Evolutionary conservation across 2,329 filamentous ascomycete species (phyloP).

Genomic region (Aspergillus nomiae): DNA sequence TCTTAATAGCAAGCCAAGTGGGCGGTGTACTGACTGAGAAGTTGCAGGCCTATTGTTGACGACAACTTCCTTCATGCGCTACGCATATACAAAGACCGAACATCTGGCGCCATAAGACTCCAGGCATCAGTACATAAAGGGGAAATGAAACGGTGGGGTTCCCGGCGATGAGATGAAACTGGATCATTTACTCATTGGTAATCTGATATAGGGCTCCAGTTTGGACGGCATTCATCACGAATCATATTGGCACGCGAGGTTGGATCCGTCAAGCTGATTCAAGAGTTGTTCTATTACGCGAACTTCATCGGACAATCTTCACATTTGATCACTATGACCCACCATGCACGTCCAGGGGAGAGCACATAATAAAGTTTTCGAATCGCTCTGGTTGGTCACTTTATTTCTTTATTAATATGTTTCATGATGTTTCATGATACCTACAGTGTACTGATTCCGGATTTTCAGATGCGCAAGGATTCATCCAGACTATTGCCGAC

Average conservation of each 20-base stretch:
- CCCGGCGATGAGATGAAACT: not conserved
- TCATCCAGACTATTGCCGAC: constrained; percentile 36
- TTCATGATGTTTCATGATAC: not conserved
- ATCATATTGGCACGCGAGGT: constrained; percentile 46
- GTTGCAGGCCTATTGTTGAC: constrained; percentile 54
- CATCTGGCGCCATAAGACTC: constrained; percentile 56
- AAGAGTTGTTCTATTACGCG: constrained; percentile 51
- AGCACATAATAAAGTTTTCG: constrained; percentile 44
- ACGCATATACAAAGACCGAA: constrained; percentile 55
- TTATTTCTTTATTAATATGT: too few relatives aligned
- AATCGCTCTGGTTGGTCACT: constrained; percentile 30
- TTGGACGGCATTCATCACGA: constrained; percentile 62
- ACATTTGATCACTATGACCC: constrained; percentile 52
- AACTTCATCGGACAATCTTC: constrained; percentile 57
- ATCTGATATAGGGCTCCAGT: constrained; percentile 51
- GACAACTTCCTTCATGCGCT: constrained; percentile 56
- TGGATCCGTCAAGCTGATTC: constrained; percentile 51
- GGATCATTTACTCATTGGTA: not conserved
- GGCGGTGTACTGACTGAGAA: not conserved
- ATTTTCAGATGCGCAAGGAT: constrained; percentile 40
- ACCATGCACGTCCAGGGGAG: constrained; percentile 36
- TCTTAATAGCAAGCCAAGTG: not conserved
- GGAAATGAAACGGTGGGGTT: constrained; percentile 49
- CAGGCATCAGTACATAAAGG: constrained; percentile 59
- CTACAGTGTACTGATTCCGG: not conserved